These are phyloP conservation scores for Metarhizium rileyi DNA, from an alignment of 2,329 filamentous ascomycete genomes.

Conservation along the genomic window DNA sequence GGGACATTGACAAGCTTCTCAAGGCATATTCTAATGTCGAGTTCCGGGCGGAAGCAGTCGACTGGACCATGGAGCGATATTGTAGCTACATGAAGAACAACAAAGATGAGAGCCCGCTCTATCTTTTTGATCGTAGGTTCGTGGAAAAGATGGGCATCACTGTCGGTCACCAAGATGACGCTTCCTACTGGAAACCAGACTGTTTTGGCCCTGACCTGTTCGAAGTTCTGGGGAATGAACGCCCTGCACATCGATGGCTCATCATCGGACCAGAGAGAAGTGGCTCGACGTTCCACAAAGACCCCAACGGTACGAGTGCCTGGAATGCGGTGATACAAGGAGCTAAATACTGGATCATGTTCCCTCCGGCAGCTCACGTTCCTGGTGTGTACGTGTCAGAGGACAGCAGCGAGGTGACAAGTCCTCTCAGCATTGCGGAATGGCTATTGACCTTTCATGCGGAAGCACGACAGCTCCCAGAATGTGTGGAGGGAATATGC, in stretches of 20 bases:
- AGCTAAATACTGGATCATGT: conserved; percentile 98
- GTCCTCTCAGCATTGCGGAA: conserved; percentile 90
- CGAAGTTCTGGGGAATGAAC: conserved; percentile 62
- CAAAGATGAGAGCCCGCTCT: conserved; percentile 78
- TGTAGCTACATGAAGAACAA: conserved; percentile 71
- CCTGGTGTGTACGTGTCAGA: conserved; percentile 84
- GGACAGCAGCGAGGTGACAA: conserved; percentile 88
- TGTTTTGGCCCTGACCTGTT: conserved; percentile 88
- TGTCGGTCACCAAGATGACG: conserved; percentile 41
- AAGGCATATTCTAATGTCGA: conserved; percentile 52
- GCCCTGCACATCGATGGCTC: conserved; percentile 85
- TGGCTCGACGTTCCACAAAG: conserved; percentile 91
- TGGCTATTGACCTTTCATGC: conserved; percentile 87
- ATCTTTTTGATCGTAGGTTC: conserved; percentile 83
- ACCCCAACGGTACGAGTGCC: conserved; percentile 62
- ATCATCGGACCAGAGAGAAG: conserved; percentile 82
- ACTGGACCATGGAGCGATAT: conserved; percentile 82
- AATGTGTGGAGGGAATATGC: conserved; percentile 81
- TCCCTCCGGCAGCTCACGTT: conserved; percentile 67
- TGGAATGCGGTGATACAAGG: conserved; percentile 93
- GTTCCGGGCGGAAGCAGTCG: conserved; percentile 87
- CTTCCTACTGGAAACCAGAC: conserved; percentile 66
- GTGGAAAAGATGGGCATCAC: conserved; percentile 72
- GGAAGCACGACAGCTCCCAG: conserved; percentile 64
- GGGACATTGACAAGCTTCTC: conserved; percentile 62